Conservation (phyloP, 1,139 yeast genomes). For the Spencermartinsiella ligniputridi region DNA sequence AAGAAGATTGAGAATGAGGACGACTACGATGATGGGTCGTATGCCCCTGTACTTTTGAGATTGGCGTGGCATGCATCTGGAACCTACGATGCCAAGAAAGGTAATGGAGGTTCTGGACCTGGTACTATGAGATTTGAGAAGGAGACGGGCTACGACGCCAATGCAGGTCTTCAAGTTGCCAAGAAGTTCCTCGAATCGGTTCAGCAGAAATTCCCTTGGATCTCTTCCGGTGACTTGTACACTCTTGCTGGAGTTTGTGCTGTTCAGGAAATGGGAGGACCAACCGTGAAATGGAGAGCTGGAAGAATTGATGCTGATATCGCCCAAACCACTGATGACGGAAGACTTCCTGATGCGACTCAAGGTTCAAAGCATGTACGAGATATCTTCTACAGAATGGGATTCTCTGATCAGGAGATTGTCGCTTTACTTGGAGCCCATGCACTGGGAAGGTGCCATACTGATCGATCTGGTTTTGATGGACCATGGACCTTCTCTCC, state of each 20-base stretch:
- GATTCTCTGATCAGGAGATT: constrained; percentile 76
- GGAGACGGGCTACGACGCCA: constrained; percentile 67
- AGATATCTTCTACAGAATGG: constrained; percentile 63
- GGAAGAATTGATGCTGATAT: constrained; percentile 62
- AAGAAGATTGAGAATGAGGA: constrained; percentile 64
- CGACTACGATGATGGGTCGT: constrained; percentile 72
- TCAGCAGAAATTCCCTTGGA: constrained; percentile 61
- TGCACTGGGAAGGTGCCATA: constrained; percentile 74
- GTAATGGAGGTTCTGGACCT: constrained; percentile 74
- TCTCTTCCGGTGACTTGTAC: constrained; percentile 83
- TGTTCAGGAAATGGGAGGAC: constrained; percentile 83
- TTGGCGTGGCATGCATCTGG: constrained; percentile 78
- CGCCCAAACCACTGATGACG: constrained; percentile 54
- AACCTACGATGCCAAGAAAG: constrained; percentile 54
- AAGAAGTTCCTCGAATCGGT: constrained; percentile 63
- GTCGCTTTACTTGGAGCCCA: constrained; percentile 90
- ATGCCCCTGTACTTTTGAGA: constrained; percentile 63
- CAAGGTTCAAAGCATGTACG: constrained; percentile 67
- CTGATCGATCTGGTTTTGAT: constrained; percentile 55
- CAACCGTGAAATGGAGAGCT: constrained; percentile 81
- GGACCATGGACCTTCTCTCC: constrained; percentile 93
- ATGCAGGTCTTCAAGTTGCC: constrained; percentile 66
- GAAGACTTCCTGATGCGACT: constrained; percentile 77
- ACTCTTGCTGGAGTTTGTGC: constrained; percentile 85
- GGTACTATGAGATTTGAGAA: constrained; percentile 76